Evolutionary conservation across 1,284 basidiomycete genomes (phyloP), one percentile per base, ranked within the genome.

Genomic region (Rugiboletus extremiorientalis): DNA sequence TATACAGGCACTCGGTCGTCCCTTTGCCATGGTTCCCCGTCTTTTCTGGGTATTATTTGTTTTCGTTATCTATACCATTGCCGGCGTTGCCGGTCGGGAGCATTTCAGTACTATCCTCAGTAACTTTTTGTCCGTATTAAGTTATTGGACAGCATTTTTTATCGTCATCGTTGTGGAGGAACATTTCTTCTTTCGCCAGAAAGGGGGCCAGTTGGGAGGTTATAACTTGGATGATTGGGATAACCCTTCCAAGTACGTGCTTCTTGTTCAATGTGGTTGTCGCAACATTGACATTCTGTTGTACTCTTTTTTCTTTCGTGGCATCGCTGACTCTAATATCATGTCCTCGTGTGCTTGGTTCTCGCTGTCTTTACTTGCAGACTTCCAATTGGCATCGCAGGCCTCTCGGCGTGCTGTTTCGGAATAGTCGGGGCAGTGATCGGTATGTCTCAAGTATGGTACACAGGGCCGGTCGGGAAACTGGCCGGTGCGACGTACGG

Each of bases 91-190:
- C 5, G 86, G 86, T 4, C 79, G 84, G 42, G 78, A 82, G 56
- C 81, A 84, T 65, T 86, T 89, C 67, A 79, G 79, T 41, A 75
- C 74, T 41, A 84, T 87, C 46, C 74, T 89, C 8, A 74, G 68
- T 38, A 86, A 80, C 65, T 77, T 79, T 69, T 70, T 85, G 33
- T 72, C 78, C 23, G 78, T 88, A 50, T 72, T 87, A 27, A 80
- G 82, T n/a, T 88, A 89, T 71, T 88, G 85, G 85, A 77, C 78
- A 0, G 80, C 82, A 3, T 81, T 86, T 66, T 84, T 85, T 68
- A 73, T 84, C 56, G 78, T 84, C 47, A 81, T 86, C 47, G 75
- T 86, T 25, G 70, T 76, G 0, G 80, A 84, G 57, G 85, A 87
- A 60, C 83, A 84, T 63, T 79, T 80, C 62, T 69, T 89, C 45